Evolutionary conservation across 2,329 filamentous ascomycete species (phyloP).

Genomic region (Teratosphaeria nubilosa): DNA sequence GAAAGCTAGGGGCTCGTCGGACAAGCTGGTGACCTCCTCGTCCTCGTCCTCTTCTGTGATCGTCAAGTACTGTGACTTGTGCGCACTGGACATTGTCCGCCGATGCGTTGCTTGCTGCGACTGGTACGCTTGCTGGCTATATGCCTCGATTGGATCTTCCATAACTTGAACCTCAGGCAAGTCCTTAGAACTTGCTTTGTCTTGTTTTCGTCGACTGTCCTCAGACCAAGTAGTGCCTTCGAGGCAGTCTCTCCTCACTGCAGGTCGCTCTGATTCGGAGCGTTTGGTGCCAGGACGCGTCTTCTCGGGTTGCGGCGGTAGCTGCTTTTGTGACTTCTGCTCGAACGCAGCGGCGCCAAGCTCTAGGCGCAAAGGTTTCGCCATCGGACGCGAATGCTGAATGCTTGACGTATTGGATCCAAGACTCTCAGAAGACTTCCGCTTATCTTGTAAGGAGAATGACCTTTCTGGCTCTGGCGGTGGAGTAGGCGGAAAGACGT

Average conservation of each 20-base stretch:
- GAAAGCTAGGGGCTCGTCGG: constrained; percentile 38
- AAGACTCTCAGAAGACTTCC: constrained; percentile 33
- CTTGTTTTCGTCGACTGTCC: constrained; percentile 38
- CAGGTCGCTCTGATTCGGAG: constrained; percentile 35
- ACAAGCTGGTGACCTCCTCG: constrained; percentile 50
- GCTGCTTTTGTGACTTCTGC: constrained; percentile 14
- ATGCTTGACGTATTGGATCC: constrained; percentile 30
- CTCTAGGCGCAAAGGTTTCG: constrained; percentile 35
- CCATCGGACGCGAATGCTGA: constrained; percentile 33
- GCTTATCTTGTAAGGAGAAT: constrained; percentile 15
- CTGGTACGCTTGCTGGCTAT: constrained; percentile 11
- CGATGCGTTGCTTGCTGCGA: constrained; percentile 13
- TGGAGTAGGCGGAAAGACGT: constrained; percentile 94
- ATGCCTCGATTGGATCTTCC: constrained; percentile 28
- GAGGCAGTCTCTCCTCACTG: constrained; percentile 26
- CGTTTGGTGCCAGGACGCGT: constrained; percentile 30
- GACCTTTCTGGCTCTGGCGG: constrained; percentile 69
- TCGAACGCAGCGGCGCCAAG: constrained; percentile 39
- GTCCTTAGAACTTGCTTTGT: constrained; percentile 44
- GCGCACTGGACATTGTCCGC: constrained; percentile 23
- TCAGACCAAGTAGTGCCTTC: constrained; percentile 12
- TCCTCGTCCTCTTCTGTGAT: constrained; percentile 69
- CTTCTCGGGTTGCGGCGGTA: constrained; percentile 16
- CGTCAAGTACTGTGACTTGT: constrained; percentile 46
- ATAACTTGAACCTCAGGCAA: constrained; percentile 55